Percentiles rank a stretch among this genome's conserved stretches.
These are phyloP conservation scores for Ilex asprella DNA, from an alignment of 257 asterid genomes.

Conservation along the genomic window DNA sequence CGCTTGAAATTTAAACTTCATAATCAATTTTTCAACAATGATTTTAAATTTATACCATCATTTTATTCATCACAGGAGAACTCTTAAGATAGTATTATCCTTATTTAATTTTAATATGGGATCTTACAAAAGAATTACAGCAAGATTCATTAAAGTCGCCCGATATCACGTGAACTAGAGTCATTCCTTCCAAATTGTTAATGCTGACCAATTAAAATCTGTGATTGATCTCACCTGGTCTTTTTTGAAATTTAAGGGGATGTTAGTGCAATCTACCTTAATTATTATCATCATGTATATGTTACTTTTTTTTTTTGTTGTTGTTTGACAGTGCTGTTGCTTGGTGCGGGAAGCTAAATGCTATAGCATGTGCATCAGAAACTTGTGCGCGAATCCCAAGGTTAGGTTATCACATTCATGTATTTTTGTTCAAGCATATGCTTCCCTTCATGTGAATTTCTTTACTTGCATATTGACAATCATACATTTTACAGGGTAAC, in stretches of 20 bases:
- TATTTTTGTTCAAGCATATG: background rate
- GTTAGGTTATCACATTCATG: slow-evolving; percentile 26
- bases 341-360: slow-evolving; percentile 96
- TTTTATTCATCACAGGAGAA: no score
- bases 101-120: no score
- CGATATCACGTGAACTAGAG: no score
- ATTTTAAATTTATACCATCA: no score
- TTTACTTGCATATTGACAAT: no score
- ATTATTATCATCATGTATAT: background rate
- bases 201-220: background rate
- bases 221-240: background rate
- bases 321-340: slow-evolving; percentile 67
- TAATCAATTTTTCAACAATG: no score
- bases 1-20: no score
- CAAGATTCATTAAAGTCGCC: no score
- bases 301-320: background rate
- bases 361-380: slow-evolving; percentile 97
- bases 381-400: slow-evolving; percentile 99
- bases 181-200: no score
- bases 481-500: no score
- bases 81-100: no score
- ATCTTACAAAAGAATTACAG: no score
- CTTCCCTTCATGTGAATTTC: background rate
- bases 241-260: background rate
- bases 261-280: background rate